These are phyloP conservation scores for Coix lacrymajobi DNA, from an alignment of 176 grass and related monocot species.

Conservation along the genomic window DNA sequence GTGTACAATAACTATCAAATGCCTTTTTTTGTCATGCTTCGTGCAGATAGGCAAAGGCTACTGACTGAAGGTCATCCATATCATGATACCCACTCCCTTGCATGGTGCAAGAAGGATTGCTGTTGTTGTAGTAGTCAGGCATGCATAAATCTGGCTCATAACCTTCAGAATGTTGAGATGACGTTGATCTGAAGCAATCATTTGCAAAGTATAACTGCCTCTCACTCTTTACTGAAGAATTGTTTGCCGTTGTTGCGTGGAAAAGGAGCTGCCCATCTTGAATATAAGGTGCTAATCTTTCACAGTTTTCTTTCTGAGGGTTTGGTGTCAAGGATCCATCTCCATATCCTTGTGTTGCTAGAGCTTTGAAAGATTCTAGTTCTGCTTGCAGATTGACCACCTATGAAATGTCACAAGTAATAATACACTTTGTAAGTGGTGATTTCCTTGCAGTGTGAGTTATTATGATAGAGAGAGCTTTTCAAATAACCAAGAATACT, in stretches of 20 bases:
- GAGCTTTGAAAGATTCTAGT: conserved; percentile 55
- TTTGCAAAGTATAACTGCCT: conserved; percentile 30
- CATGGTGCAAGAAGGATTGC: conserved; percentile 28
- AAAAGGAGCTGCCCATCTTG: conserved; percentile 17
- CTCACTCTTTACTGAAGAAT: conserved; percentile 44
- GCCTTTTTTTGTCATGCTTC: conserved; percentile 26
- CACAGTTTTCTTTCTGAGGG: conserved; percentile 32
- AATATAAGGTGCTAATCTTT: conserved; percentile 9
- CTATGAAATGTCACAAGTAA: conserved; percentile 35
- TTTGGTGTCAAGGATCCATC: conserved; percentile 35
- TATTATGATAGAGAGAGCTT: not conserved
- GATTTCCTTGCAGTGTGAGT: conserved; percentile 1
- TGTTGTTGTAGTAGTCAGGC: conserved; percentile 20
- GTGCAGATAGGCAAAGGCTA: conserved; percentile 67
- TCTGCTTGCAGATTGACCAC: conserved; percentile 85
- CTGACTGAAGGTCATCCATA: conserved; percentile 65
- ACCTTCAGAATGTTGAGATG: conserved; percentile 39
- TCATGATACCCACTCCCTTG: conserved; percentile 48
- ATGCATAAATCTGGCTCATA: conserved; percentile 37
- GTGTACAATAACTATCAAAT: not conserved
- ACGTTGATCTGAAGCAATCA: conserved; percentile 25
- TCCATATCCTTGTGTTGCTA: conserved; percentile 35
- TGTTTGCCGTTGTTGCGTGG: conserved; percentile 20
- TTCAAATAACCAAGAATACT: conserved; percentile 2
- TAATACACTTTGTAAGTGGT: conserved; percentile 1